phyloP scores from a whole-genome alignment of 495 filamentous ascomycete species.

The Aspergillus mulundensis region DNA sequence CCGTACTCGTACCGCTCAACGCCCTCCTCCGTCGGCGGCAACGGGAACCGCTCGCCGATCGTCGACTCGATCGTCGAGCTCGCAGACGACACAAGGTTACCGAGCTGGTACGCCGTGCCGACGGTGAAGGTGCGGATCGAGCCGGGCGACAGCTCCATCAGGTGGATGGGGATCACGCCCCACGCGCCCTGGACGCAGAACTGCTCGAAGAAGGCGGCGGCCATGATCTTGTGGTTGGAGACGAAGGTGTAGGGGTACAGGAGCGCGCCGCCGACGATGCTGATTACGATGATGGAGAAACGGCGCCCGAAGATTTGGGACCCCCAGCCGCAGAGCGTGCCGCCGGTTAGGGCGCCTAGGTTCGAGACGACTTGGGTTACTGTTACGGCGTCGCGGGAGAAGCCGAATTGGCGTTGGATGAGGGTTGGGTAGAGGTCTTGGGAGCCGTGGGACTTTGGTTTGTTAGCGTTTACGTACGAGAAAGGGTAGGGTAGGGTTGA shows the following conservation, averaged over 20 bases:
- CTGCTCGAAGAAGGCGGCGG: slow-evolving; percentile 86
- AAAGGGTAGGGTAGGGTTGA: background rate
- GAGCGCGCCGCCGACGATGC: slow-evolving; percentile 69
- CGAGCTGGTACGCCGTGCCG: slow-evolving; percentile 79
- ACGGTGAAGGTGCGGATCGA: slow-evolving; percentile 81
- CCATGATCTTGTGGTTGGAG: slow-evolving; percentile 58
- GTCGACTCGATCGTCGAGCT: slow-evolving; percentile 80
- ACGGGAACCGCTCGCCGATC: slow-evolving; percentile 74
- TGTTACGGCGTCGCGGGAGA: slow-evolving; percentile 66
- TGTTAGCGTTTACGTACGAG: background rate
- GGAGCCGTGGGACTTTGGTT: slow-evolving; percentile 68
- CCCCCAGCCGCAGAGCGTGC: slow-evolving; percentile 71
- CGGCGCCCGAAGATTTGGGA: slow-evolving; percentile 80
- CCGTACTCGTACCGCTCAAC: slow-evolving; percentile 72
- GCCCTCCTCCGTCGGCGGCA: slow-evolving; percentile 49
- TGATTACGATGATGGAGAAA: slow-evolving; percentile 74
- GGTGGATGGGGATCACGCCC: slow-evolving; percentile 79
- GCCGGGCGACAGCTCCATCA: slow-evolving; percentile 83
- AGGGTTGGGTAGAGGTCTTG: slow-evolving; percentile 91
- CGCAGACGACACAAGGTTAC: slow-evolving; percentile 77
- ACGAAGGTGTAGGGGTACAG: slow-evolving; percentile 80
- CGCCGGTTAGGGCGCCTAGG: slow-evolving; percentile 73
- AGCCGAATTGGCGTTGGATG: slow-evolving; percentile 71
- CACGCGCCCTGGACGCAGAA: slow-evolving; percentile 87
- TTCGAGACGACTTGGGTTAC: slow-evolving; percentile 84